Base-by-base conservation (phyloP, 2,329 filamentous ascomycete genomes). In the Xylariaceae sp. region DNA sequence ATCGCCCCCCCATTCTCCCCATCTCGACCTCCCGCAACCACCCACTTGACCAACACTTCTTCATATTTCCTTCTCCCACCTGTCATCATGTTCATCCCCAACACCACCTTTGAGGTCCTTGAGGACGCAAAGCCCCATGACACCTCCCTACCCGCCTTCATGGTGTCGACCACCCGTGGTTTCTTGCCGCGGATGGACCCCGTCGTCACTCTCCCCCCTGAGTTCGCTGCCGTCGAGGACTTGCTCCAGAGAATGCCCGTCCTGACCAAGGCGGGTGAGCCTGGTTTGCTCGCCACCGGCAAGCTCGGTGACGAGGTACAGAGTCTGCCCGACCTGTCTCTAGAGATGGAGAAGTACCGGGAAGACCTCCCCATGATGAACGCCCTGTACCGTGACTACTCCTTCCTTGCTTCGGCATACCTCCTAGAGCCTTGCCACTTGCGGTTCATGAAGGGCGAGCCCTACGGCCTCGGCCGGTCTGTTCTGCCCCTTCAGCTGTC, bases 371-470 rank as follows among this genome's bases (percentile, higher is more conserved):
- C 88, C 13, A 77, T 90, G 60, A 86, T 95, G 79, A 94, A 92
- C 69, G 92, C 92, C 39, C 77, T 95, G 52, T 96, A 96, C 74
- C 83, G 92, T 17, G 92, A 97, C 77, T 97, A 96, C 74, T 89
- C 89, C 11, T 97, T 96, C 79, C 77, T 96, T 35, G 89, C 92
- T 4, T 95, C 90, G 23, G 89, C 91, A 0, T 96, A 96, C 72
- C 80, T 97, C 35, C 85, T 97, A 35, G 92, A 97, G 78, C 92
- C 92, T 9, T 97, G 92, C 74, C 92, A 94, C 75, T 82, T 90
- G 76, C 82, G 82, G 45, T 87, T 85, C 69, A 68, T 88, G 62
- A 87, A 83, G 73, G 88, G 87, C 0, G 85, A 89, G 71, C 80
- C 81, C 1, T 96, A 96, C 72, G 92, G 92, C 0, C 77, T 96